Evolutionary conservation across 148 eudicot genomes (phyloP).

Genomic region (Cornus controversa): DNA sequence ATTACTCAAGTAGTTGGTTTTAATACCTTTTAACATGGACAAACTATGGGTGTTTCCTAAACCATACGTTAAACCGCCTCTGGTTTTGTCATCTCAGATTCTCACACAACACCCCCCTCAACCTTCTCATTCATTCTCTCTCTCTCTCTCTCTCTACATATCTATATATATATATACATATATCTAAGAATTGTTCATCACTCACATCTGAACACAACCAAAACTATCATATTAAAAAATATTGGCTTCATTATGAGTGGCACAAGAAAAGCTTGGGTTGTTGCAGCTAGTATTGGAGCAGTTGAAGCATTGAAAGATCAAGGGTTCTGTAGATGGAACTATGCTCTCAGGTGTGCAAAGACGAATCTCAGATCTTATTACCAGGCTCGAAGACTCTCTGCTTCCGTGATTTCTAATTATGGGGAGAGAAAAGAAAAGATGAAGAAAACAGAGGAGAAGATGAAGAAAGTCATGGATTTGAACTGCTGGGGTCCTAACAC

Average conservation of each 20-base stretch:
- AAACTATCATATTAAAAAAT: background rate
- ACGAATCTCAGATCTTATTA: constrained; percentile 15
- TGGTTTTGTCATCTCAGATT: background rate
- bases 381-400: constrained; percentile 10
- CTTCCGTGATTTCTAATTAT: background rate
- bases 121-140: too few relatives aligned
- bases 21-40: background rate
- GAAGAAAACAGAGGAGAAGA: constrained; percentile 28
- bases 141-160: background rate
- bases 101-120: too few relatives aligned
- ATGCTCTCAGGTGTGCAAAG: constrained; percentile 38
- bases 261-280: constrained; percentile 34
- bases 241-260: constrained; percentile 16
- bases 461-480: constrained; percentile 35
- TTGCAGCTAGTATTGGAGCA: constrained; percentile 56
- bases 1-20: background rate
- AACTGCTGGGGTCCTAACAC: constrained; percentile 44
- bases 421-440: constrained; percentile 13
- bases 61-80: background rate
- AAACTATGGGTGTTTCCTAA: background rate
- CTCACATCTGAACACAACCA: background rate
- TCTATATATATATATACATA: background rate
- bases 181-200: background rate
- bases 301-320: constrained; percentile 73
- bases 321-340: constrained; percentile 60